Evolutionary conservation across 108 stramenopile genomes (phyloP).

Genomic region (Aurantiochytrium sp.): DNA sequence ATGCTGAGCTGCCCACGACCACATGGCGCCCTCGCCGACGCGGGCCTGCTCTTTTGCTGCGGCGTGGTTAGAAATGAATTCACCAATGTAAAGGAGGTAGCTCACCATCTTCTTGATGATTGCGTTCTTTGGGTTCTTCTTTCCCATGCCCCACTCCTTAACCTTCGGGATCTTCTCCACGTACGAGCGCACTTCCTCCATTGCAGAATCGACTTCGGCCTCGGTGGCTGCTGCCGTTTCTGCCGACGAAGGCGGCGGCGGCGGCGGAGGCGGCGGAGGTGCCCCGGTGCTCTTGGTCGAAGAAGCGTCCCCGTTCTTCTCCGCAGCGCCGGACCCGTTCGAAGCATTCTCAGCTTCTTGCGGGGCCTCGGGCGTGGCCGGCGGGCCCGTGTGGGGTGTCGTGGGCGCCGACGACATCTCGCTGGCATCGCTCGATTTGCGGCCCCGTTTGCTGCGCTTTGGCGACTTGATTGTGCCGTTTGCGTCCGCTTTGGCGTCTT

Average conservation of each 20-base stretch:
- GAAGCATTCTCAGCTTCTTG: neutral
- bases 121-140: neutral
- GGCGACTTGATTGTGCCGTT: neutral
- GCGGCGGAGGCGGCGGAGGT: neutral
- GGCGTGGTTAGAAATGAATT: neutral
- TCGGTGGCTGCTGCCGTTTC: neutral
- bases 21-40: neutral
- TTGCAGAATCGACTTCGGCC: neutral
- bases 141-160: neutral
- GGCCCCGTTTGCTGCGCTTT: neutral
- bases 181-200: neutral
- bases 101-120: neutral
- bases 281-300: no score
- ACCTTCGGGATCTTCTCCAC: slow-evolving; percentile 24
- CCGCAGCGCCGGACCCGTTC: neutral
- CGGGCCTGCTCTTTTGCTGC: no score
- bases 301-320: no score
- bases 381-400: neutral
- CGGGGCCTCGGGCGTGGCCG: neutral
- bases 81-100: neutral
- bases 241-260: neutral
- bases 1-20: neutral
- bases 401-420: neutral
- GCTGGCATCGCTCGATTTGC: neutral
- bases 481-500: neutral